phyloP scores from a whole-genome alignment of 495 filamentous ascomycete genomes.

The Penicillium parvum region DNA sequence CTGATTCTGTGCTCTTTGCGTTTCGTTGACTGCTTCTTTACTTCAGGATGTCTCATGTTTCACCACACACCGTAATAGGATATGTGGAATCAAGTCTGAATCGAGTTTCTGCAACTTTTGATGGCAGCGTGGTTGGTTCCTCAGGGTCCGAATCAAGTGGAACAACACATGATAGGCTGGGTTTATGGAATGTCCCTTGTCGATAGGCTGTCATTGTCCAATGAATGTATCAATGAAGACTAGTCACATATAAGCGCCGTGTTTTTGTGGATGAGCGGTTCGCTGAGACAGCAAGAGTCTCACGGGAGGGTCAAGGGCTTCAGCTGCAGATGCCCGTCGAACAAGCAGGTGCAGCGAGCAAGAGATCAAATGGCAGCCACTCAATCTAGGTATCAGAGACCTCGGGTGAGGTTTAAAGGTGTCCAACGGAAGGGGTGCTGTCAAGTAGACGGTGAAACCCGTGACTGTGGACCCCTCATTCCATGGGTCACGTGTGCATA shows the following conservation, averaged over 20 bases:
- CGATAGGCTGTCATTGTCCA: slow-evolving; percentile 25
- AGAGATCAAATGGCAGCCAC: slow-evolving; percentile 4
- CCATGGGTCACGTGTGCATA: slow-evolving; percentile 13
- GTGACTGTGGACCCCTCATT: no score
- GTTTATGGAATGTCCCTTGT: slow-evolving; percentile 6
- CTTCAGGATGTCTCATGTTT: slow-evolving; percentile 31
- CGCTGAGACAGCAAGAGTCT: slow-evolving; percentile 26
- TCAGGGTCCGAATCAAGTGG: slow-evolving; percentile 16
- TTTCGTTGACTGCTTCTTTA: slow-evolving; percentile 17
- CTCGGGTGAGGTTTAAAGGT: slow-evolving; percentile 1
- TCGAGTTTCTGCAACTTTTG: slow-evolving; percentile 32
- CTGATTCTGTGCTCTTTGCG: slow-evolving; percentile 16
- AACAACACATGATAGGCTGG: slow-evolving; percentile 16
- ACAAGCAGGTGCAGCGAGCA: slow-evolving; percentile 3
- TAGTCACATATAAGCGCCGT: slow-evolving; percentile 40
- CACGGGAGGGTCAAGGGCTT: slow-evolving; percentile 12
- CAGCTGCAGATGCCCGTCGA: slow-evolving; percentile 8
- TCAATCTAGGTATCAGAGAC: slow-evolving; percentile 1
- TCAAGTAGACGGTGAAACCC: slow-evolving; percentile 11
- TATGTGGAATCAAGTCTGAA: slow-evolving; percentile 30
- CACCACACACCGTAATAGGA: slow-evolving; percentile 22
- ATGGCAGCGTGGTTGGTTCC: slow-evolving; percentile 19
- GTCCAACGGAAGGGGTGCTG: slow-evolving; percentile 1
- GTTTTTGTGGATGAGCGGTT: slow-evolving; percentile 25
- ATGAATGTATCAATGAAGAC: slow-evolving; percentile 28